Base-by-base conservation (phyloP, 371 early-diverging fungal species). In the Mucor mucedo region DNA sequence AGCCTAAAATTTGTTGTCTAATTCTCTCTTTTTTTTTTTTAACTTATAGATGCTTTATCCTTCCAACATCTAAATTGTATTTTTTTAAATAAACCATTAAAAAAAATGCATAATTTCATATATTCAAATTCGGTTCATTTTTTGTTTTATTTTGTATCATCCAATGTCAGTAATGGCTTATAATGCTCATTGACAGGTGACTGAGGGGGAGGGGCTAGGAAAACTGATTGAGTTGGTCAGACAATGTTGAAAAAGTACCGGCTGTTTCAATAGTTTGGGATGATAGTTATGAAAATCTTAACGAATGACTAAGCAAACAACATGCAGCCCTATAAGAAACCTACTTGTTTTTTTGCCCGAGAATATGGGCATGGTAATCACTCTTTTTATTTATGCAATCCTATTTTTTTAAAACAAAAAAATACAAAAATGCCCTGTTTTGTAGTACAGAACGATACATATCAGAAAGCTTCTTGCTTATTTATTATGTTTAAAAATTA, bases 11-110 rank as follows among this genome's bases (percentile, higher is more conserved):
- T 21, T 21, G 21, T 32, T 49, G 4, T 28, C 9, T 30, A 4
- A 11, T 32, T 30, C 1, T 50, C 10, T 13, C 11, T 29, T 28
- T 50, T 50, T 27, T 27, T 55, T 11, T 35, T 38, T 21, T 38
- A 27, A 4, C 5, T 29, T 58, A 10, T 72, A 91, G 91, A 95
- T 96, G 95, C 78, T 96, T 79, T 96, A 94, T 87, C 95, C 95
- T 66, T 95, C 96, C 80, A 87, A 87, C 87, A 87, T 93, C 79
- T 93, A 89, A 91, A 72, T 56, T 52, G 16, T 49, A 42, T 45
- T 33, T 45, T 30, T 45, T 30, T 57, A 45, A 32, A 39, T 44
- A 62, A 62, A 58, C 40, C 0, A 44, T 13, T 47, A 57, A 52
- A 42, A 21, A 54, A 60, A 40, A 65, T 59, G 60, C 54, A 39